These are phyloP conservation scores for Clonostachys solani DNA, from an alignment of 2,329 filamentous ascomycete genomes.

Conservation along the genomic window DNA sequence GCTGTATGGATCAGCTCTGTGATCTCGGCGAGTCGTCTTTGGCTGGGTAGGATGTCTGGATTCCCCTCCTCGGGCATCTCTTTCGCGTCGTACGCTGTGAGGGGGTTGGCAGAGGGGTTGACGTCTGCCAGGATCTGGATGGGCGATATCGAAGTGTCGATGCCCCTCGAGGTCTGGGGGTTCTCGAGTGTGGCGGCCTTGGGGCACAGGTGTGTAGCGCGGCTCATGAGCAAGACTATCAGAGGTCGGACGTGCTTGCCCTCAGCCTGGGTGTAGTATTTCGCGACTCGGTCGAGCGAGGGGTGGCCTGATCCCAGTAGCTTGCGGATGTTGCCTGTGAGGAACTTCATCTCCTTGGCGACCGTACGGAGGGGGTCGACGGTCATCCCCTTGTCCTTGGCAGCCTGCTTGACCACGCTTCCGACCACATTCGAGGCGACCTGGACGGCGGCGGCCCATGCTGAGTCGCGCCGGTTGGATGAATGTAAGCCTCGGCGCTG, in stretches of 20 bases:
- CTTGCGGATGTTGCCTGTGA: conserved; percentile 90
- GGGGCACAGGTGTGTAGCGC: conserved; percentile 79
- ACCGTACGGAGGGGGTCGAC: conserved; percentile 87
- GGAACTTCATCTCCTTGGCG: conserved; percentile 93
- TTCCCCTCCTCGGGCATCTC: conserved; percentile 30
- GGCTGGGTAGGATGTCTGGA: conserved; percentile 81
- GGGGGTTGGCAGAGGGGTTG: conserved; percentile 60
- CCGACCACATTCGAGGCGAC: conserved; percentile 68
- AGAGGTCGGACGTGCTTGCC: conserved; percentile 95
- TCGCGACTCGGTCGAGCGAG: conserved; percentile 88
- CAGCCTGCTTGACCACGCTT: conserved; percentile 58
- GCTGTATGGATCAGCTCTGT: conserved; percentile 97
- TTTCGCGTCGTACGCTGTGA: conserved; percentile 33
- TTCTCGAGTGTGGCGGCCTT: conserved; percentile 37
- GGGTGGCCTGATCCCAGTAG: conserved; percentile 93
- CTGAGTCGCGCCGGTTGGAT: conserved; percentile 47
- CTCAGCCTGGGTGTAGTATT: conserved; percentile 96
- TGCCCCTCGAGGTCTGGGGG: conserved; percentile 34
- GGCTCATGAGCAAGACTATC: conserved; percentile 93
- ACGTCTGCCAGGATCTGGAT: conserved; percentile 65
- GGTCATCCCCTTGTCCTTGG: conserved; percentile 58
- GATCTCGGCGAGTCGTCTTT: conserved; percentile 90
- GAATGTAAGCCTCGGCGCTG: conserved; percentile 32
- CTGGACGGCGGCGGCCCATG: conserved; percentile 71
- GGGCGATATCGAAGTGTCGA: conserved; percentile 53